phyloP scores from a whole-genome alignment of 139 green algal genomes.

The Zygnema circumcarinatum region DNA sequence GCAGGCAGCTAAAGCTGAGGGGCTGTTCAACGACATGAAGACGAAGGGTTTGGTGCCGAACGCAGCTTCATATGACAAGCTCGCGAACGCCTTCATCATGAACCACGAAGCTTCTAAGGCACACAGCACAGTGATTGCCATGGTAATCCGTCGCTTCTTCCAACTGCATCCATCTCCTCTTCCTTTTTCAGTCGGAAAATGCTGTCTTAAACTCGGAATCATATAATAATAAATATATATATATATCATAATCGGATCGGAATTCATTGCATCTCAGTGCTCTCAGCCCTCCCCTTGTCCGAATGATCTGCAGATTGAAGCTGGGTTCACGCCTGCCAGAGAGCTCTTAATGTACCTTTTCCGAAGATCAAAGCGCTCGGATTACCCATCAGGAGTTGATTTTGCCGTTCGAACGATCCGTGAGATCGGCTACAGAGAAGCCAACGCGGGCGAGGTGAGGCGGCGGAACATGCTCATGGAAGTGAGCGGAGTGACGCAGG shows the following conservation, averaged over 20 bases:
- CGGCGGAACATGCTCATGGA: neutral
- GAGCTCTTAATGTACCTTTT: slow-evolving; percentile 12
- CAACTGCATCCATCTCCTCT: too few species aligned
- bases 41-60: slow-evolving; percentile 19
- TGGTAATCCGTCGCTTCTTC: slow-evolving; percentile 14
- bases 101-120: neutral
- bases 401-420: slow-evolving; percentile 3
- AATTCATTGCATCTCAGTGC: neutral
- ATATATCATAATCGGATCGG: too few species aligned
- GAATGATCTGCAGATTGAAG: slow-evolving; percentile 12
- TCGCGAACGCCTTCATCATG: slow-evolving; percentile 49
- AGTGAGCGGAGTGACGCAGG: neutral
- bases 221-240: too few species aligned
- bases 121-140: slow-evolving; percentile 8
- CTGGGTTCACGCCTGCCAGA: slow-evolving; percentile 19
- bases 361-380: slow-evolving; percentile 9
- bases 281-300: neutral
- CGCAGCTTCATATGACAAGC: slow-evolving; percentile 15
- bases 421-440: slow-evolving; percentile 1
- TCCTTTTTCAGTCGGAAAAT: slow-evolving; percentile 14
- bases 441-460: neutral
- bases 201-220: neutral
- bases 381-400: neutral
- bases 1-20: slow-evolving; percentile 5
- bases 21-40: slow-evolving; percentile 35